These are phyloP conservation scores for Anthostomella pinea DNA, from an alignment of 2,329 filamentous ascomycete genomes.

Conservation along the genomic window DNA sequence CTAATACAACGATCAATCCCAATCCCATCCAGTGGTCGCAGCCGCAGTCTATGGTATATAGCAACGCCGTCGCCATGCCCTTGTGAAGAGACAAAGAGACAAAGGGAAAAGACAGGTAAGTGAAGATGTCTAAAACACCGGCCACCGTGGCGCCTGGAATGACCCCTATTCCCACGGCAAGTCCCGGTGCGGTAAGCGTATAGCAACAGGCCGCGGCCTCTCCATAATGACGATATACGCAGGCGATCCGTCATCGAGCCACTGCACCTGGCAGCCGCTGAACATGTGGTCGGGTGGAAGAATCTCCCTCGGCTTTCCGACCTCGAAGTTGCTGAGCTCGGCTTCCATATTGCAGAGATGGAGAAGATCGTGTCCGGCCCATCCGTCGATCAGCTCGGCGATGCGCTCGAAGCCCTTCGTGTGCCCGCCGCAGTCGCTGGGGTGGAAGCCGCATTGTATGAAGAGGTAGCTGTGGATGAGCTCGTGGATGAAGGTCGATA, in stretches of 20 bases:
- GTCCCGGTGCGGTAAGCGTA: slow-evolving; percentile 26
- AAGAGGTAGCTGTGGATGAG: slow-evolving; percentile 67
- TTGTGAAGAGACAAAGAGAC: no score
- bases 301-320: slow-evolving; percentile 4
- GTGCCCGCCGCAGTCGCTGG: slow-evolving; percentile 55
- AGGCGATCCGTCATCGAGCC: slow-evolving; percentile 23
- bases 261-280: slow-evolving; percentile 23
- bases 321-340: slow-evolving; percentile 53
- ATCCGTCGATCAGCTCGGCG: slow-evolving; percentile 57
- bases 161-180: slow-evolving; percentile 23
- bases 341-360: slow-evolving; percentile 60
- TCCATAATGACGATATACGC: slow-evolving; percentile 21
- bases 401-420: slow-evolving; percentile 59
- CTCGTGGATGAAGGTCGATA: slow-evolving; percentile 65
- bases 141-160: no score
- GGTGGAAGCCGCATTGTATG: slow-evolving; percentile 57
- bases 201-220: slow-evolving; percentile 16
- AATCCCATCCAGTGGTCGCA: no score
- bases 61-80: no score
- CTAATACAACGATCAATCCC: no score
- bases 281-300: slow-evolving; percentile 17
- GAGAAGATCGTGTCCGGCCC: slow-evolving; percentile 55
- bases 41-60: no score
- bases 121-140: no score
- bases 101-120: no score